Evolutionary conservation across 352 stramenopile species (phyloP), one percentile per base, ranked within the genome.

Genomic region (Pythium dissotocum): DNA sequence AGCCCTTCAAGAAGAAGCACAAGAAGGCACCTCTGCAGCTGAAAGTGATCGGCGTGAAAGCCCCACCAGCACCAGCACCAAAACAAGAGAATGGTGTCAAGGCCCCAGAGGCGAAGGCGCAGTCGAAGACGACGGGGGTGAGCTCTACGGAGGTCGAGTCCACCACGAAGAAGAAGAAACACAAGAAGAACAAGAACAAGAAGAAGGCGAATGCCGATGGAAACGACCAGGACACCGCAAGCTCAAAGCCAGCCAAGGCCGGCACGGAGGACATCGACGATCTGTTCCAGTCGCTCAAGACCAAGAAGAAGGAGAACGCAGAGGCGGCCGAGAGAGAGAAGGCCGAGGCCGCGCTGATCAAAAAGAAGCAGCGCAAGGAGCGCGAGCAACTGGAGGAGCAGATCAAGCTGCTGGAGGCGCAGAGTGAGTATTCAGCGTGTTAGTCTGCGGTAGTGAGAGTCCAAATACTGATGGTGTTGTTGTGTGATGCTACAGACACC

Each of bases 321-420:
- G 69, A 81, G 26, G 83, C 76, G 1, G 76, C 82, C 13, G 80
- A 88, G 65, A 73, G 87, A 49, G 72, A 92, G 62, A 77, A 83
- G 42, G 59, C 72, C 10, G 83, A 79, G 6, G 80, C 86, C 38
- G 71, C 77, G 18, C 73, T 86, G 53, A 75, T 78, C 42, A 59
- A 71, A 10, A 75, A 76, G 6, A 68, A 71, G 56, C 69, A 82
- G 58, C 76, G 78, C 42, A 81, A 91, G 49, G 84, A 88, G 63
- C 87, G 88, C 56, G 74, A 88, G 72, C 75, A 65, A 6, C 73
- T 93, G 44, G 75, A 93, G 14, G 77, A 91, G 57, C 81, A 93
- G 70, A 92, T 95, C 67, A 91, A 93, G 65, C 79, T 83, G 71
- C 76, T 94, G 9, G 85, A 95, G 65, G 81, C 82, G 26, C 78